Evolutionary conservation across 352 stramenopile species (phyloP), one percentile per base, ranked within the genome.

Genomic region (Globisporangium carolinianum): DNA sequence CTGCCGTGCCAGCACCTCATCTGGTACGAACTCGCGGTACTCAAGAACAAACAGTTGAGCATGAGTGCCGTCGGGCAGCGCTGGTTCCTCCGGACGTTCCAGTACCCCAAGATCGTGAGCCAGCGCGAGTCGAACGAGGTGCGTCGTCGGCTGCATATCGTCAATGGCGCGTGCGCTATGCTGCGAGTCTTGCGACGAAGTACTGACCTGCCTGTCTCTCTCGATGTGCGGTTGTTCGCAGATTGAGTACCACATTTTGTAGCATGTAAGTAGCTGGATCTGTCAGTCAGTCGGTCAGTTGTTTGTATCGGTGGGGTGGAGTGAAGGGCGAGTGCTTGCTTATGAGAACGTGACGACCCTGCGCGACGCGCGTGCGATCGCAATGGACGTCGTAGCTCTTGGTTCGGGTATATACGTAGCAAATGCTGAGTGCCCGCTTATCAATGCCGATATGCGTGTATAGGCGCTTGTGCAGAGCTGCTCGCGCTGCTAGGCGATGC

Each of bases 91-190:
- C 76, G 79, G 24, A 85, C 79, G 12, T 89, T 87, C 66, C 79
- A 87, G 56, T 65, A 68, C 32, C 76, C 76, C 17, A 86, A 84
- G 60, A 64, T 89, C 49, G 59, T 57, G 35, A 78, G 65, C 32
- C 69, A 79, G 38, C 75, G 75, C 60, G 76, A 87, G 61, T 87
- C 79, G 8, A 89, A 89, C 59, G 79, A 89, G 74, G 74, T 84
- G 50, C 24, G 73, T 58, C 3, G 7, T 38, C 18, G 35, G 57
- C 15, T 35, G 17, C 17, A 10, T 17, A 10, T 48, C 4, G 18
- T 48, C 43, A 32, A 47, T 35, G 3, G 35, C 17, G 47, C 10
- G 47, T 37, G 32, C 14, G 38, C 47, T 56, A 14, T 36, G 24
- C 10, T 54, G 24, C 51, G 49, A 57, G 15, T 12, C 17, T 15